Evolutionary conservation across 768 basidiomycete genomes (phyloP).

Genomic region (Lactarius hengduanensis): DNA sequence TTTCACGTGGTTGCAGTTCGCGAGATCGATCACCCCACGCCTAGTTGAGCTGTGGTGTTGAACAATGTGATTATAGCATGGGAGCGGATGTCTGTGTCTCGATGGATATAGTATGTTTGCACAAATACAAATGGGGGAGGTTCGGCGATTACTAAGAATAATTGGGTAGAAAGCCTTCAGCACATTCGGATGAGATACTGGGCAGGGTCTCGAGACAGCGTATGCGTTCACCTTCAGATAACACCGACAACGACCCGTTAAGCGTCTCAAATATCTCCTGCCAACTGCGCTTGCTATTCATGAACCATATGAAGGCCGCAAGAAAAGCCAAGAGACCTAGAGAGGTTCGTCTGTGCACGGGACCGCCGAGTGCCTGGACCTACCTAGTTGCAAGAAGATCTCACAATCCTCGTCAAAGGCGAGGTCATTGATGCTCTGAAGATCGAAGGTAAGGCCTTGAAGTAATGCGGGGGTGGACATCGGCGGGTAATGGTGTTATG

Average conservation of each 20-base stretch:
- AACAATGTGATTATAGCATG: not conserved
- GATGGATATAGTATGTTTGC: not conserved
- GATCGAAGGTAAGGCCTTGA: constrained; percentile 3
- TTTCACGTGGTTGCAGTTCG: not conserved
- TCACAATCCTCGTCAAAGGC: constrained; percentile 17
- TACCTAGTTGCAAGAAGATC: constrained; percentile 19
- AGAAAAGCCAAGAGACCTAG: constrained; percentile 21
- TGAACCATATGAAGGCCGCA: constrained; percentile 23
- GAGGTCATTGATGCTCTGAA: constrained; percentile 17
- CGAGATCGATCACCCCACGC: not conserved
- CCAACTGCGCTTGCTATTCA: constrained; percentile 23
- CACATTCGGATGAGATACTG: not conserved
- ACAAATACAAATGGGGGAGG: constrained; percentile 14
- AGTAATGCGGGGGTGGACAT: constrained; percentile 3
- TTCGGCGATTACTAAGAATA: constrained; percentile 18
- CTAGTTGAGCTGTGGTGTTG: not conserved
- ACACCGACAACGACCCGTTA: constrained; percentile 1
- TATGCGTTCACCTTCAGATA: constrained; percentile 16
- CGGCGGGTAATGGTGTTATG: not conserved
- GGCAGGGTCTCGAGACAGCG: not conserved
- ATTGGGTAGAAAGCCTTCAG: constrained; percentile 21
- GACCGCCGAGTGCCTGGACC: not conserved
- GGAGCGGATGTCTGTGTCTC: not conserved
- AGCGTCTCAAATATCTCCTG: constrained; percentile 7
- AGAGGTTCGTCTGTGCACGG: not conserved